Conservation (phyloP, 2,329 filamentous ascomycete genomes). For the Tolypocladium ophioglossoides region DNA sequence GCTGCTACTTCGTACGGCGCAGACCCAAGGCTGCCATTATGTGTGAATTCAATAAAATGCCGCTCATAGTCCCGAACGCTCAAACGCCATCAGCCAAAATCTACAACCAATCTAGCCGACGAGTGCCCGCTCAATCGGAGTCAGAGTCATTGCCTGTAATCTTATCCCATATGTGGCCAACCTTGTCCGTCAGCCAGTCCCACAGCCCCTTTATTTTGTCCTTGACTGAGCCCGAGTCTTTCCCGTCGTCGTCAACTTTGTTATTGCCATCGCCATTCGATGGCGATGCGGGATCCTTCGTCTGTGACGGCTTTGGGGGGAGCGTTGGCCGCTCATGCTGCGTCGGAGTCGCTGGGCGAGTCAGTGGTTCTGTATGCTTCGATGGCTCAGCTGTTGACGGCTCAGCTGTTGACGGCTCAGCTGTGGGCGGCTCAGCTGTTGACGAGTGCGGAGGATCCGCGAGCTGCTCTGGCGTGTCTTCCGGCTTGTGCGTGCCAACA, state of each 20-base stretch:
- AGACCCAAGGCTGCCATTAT: not conserved
- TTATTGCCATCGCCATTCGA: conserved; percentile 3
- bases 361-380: conserved; percentile 8
- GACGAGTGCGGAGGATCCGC: conserved; percentile 34
- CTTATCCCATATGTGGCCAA: conserved; percentile 35
- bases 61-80: not conserved
- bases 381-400: not conserved
- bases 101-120: not conserved
- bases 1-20: not conserved
- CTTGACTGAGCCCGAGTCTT: conserved; percentile 14
- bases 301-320: conserved; percentile 6
- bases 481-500: conserved; percentile 48
- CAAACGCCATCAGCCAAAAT: not conserved
- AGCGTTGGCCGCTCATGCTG: not conserved
- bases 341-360: not conserved
- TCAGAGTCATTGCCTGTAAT: conserved; percentile 17
- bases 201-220: conserved; percentile 29
- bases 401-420: not conserved
- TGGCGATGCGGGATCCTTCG: not conserved
- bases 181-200: conserved; percentile 40
- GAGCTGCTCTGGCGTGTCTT: conserved; percentile 36
- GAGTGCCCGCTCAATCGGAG: not conserved
- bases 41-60: not conserved
- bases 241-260: conserved; percentile 8
- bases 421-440: not conserved